A percentile compares a stretch with the other conserved stretches of the same genome.
phyloP scores from a whole-genome alignment of 169 alveolate species.

The Toxoplasma gondii region DNA sequence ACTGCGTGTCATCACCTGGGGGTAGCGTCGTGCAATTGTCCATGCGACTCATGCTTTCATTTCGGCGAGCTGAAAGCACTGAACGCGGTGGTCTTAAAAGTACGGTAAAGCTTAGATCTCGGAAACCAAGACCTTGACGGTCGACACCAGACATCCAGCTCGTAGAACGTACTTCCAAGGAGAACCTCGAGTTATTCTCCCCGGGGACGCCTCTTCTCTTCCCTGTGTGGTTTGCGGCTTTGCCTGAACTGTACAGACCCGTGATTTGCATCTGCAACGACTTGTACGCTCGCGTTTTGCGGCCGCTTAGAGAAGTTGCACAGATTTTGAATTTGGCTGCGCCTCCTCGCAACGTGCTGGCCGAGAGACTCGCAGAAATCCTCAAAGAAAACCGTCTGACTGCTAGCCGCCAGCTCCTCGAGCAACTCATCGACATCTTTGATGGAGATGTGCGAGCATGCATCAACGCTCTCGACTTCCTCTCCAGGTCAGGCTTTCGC shows the following conservation, averaged over 20 bases:
- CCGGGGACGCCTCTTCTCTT: too few relatives aligned
- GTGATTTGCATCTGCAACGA: conserved; percentile 97
- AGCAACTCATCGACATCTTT: conserved; percentile 73
- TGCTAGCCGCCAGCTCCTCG: conserved; percentile 71
- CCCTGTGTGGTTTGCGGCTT: not conserved
- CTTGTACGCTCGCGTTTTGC: conserved; percentile 77
- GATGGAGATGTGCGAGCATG: conserved; percentile 77
- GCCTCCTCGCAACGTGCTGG: conserved; percentile 71
- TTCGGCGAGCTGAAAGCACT: too few relatives aligned
- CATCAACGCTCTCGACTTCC: conserved; percentile 64
- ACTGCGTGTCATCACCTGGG: too few relatives aligned
- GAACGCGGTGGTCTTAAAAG: too few relatives aligned
- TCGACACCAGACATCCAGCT: too few relatives aligned
- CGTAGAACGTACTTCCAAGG: too few relatives aligned
- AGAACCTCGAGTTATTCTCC: too few relatives aligned
- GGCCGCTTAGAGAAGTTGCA: conserved; percentile 79
- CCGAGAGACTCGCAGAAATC: conserved; percentile 72
- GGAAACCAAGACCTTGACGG: too few relatives aligned
- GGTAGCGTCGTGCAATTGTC: too few relatives aligned
- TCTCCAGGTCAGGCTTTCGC: conserved; percentile 46
- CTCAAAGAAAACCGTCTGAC: conserved; percentile 73
- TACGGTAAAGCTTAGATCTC: too few relatives aligned
- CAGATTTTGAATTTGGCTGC: conserved; percentile 77
- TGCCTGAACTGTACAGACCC: conserved; percentile 87
- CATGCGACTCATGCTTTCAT: too few relatives aligned